phyloP scores from a whole-genome alignment of 208 protist species.

The Trypanosoma caninum region DNA sequence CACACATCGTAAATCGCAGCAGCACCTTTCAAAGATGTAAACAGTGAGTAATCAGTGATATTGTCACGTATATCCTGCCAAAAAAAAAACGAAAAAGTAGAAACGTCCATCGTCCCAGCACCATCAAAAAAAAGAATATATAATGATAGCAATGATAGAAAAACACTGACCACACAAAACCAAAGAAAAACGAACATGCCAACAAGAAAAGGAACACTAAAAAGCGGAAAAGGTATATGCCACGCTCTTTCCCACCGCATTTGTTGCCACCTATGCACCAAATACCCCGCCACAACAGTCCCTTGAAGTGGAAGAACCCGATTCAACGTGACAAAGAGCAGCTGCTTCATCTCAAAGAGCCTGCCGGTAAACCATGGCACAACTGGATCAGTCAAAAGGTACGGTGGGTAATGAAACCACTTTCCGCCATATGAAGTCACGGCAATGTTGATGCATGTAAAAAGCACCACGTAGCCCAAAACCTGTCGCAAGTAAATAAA shows the following conservation, averaged over 20 bases:
- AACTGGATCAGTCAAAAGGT: constrained; percentile 40
- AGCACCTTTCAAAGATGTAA: constrained; percentile 14
- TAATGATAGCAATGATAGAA: background rate
- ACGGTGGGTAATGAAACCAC: constrained; percentile 56
- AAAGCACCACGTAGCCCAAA: constrained; percentile 29
- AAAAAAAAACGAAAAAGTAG: background rate
- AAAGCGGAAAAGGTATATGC: constrained; percentile 63
- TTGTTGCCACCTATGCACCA: constrained; percentile 39
- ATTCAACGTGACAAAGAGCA: constrained; percentile 7
- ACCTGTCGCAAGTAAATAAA: constrained; percentile 24
- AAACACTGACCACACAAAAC: constrained; percentile 31
- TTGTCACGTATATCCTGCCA: background rate
- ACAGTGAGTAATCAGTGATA: background rate
- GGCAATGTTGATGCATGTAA: constrained; percentile 42
- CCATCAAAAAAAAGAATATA: background rate
- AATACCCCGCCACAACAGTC: constrained; percentile 46
- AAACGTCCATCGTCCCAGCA: constrained; percentile 8
- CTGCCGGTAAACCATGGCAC: constrained; percentile 30
- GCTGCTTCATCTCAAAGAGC: constrained; percentile 7
- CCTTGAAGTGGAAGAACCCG: constrained; percentile 53
- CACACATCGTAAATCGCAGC: constrained; percentile 15
- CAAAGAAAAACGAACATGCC: constrained; percentile 39
- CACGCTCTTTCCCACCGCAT: constrained; percentile 50
- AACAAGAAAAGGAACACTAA: constrained; percentile 56
- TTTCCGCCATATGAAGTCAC: constrained; percentile 47